Percentiles rank a stretch among this genome's conserved stretches.
Evolutionary conservation across 2,329 filamentous ascomycete genomes (phyloP).

Genomic region (Elsinoe australis): DNA sequence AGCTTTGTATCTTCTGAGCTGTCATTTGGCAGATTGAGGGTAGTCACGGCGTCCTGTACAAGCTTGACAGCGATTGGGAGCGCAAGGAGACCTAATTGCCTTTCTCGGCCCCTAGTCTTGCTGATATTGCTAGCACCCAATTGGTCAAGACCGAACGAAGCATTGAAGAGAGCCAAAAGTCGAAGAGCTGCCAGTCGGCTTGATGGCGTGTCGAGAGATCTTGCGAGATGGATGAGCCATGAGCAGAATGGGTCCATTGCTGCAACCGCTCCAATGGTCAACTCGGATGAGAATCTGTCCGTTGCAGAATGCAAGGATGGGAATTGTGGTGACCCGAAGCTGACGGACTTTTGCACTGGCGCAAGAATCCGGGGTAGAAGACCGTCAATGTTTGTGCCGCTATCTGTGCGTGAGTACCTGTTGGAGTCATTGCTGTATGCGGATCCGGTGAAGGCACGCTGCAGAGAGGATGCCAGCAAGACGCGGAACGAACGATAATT

Average conservation of each 20-base stretch:
- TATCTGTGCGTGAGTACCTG: not conserved
- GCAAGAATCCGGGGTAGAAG: slow-evolving; percentile 20
- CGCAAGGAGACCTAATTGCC: slow-evolving; percentile 39
- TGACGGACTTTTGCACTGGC: slow-evolving; percentile 18
- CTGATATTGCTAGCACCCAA: slow-evolving; percentile 29
- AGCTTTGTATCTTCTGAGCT: slow-evolving; percentile 33
- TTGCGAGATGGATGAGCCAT: slow-evolving; percentile 41
- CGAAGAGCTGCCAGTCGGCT: slow-evolving; percentile 38
- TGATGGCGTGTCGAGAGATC: slow-evolving; percentile 33
- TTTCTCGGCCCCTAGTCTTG: slow-evolving; percentile 33
- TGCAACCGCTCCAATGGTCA: slow-evolving; percentile 30
- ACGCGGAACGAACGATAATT: slow-evolving; percentile 64
- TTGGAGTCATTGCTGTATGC: slow-evolving; percentile 17
- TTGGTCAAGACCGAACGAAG: slow-evolving; percentile 30
- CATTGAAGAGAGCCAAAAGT: slow-evolving; percentile 33
- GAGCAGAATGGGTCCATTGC: slow-evolving; percentile 41
- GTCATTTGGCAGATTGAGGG: slow-evolving; percentile 25
- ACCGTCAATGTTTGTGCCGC: slow-evolving; percentile 6
- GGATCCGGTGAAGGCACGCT: slow-evolving; percentile 26
- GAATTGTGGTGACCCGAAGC: slow-evolving; percentile 18
- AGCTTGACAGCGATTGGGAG: slow-evolving; percentile 44
- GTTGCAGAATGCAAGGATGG: slow-evolving; percentile 17
- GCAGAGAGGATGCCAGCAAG: slow-evolving; percentile 41
- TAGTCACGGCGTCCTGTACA: slow-evolving; percentile 33
- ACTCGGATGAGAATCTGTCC: slow-evolving; percentile 16